Percentiles rank a stretch among this genome's conserved stretches.
Evolutionary conservation across 345 rosid species (phyloP).

Genomic region (Sonneratia caseolaris): DNA sequence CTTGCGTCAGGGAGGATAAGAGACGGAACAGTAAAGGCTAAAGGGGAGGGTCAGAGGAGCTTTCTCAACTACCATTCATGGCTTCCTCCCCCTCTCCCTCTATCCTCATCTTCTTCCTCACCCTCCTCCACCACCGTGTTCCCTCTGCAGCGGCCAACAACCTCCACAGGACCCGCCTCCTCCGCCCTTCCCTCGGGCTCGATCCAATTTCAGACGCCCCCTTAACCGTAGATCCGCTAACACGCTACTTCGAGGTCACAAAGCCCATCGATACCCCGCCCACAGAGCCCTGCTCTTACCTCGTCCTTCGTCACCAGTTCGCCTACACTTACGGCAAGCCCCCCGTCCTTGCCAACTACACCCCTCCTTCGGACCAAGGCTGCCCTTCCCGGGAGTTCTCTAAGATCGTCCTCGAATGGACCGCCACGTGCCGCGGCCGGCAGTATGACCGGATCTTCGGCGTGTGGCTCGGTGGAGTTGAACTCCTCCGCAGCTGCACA

Average conservation of each 20-base stretch:
- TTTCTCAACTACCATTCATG: constrained; percentile 23
- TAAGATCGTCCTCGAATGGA: constrained; percentile 69
- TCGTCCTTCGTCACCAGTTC: constrained; percentile 59
- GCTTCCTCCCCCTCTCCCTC: constrained; percentile 19
- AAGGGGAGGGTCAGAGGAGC: neutral
- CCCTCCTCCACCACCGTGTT: constrained; percentile 19
- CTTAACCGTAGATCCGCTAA: constrained; percentile 4
- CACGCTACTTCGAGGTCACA: constrained; percentile 65
- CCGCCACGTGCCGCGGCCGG: constrained; percentile 63
- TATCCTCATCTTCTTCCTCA: constrained; percentile 22
- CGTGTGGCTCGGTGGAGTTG: constrained; percentile 76
- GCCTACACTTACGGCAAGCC: constrained; percentile 57
- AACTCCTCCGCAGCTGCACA: constrained; percentile 91
- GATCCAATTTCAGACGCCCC: constrained; percentile 16
- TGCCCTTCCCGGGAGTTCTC: constrained; percentile 35
- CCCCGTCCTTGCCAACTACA: constrained; percentile 61
- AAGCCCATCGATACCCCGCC: constrained; percentile 38
- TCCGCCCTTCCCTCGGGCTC: constrained; percentile 29
- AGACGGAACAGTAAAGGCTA: neutral
- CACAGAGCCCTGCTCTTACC: constrained; percentile 40
- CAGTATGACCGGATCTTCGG: constrained; percentile 89
- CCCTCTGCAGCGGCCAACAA: constrained; percentile 25
- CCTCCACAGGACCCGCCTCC: constrained; percentile 22
- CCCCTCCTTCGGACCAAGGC: constrained; percentile 52
- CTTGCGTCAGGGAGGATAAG: neutral